Conservation (phyloP, 148 eudicot genomes). For the Linanthus parryae region DNA sequence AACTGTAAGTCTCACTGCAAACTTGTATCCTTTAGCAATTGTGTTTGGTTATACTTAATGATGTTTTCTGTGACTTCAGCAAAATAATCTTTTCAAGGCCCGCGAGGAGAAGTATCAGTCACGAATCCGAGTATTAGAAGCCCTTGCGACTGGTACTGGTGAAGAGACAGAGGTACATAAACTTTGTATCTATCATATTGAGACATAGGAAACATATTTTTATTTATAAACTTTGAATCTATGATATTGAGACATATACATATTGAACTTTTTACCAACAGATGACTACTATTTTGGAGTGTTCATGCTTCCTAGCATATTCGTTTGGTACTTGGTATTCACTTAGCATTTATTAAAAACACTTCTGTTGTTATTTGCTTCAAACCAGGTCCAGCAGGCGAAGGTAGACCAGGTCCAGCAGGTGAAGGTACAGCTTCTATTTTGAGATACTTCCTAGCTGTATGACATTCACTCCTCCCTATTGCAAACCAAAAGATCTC, state of each 20-base stretch:
- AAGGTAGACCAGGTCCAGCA: too few relatives aligned
- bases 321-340: neutral
- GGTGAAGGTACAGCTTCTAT: slow-evolving; percentile 49
- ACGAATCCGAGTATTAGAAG: slow-evolving; percentile 82
- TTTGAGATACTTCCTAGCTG: neutral
- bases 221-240: too few relatives aligned
- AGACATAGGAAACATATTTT: neutral
- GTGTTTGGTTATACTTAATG: neutral
- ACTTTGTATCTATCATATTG: neutral
- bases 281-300: too few relatives aligned
- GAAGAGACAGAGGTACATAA: slow-evolving; percentile 72
- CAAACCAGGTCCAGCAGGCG: slow-evolving; percentile 69
- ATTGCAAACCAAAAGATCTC: too few relatives aligned
- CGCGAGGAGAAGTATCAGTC: slow-evolving; percentile 93
- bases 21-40: neutral
- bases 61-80: slow-evolving; percentile 36
- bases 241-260: too few relatives aligned
- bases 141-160: slow-evolving; percentile 76
- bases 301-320: too few relatives aligned
- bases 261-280: too few relatives aligned
- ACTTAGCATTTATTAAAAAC: neutral
- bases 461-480: neutral
- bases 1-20: slow-evolving; percentile 40
- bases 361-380: too few relatives aligned
- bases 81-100: slow-evolving; percentile 71